phyloP scores from a whole-genome alignment of 306 rosid genomes.

The Ziziphus jujuba region DNA sequence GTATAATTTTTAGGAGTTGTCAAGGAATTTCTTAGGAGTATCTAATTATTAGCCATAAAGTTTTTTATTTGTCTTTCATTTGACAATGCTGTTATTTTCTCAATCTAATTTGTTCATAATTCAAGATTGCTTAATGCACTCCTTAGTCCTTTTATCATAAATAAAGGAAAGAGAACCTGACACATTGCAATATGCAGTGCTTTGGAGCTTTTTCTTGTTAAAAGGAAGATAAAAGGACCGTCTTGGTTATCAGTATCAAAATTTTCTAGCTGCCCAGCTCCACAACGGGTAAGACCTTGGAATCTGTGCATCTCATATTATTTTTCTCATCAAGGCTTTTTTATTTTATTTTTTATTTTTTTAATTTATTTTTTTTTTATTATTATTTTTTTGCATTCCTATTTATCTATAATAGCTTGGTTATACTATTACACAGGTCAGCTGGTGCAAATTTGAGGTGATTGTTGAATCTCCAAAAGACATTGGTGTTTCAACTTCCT shows the following conservation, averaged over 20 bases:
- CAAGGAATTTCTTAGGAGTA: not conserved
- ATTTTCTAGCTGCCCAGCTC: slow-evolving; percentile 48
- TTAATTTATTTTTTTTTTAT: too few relatives aligned
- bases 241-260: slow-evolving; percentile 76
- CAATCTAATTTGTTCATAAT: not conserved
- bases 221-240: slow-evolving; percentile 92
- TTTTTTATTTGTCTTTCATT: not conserved
- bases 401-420: slow-evolving; percentile 22
- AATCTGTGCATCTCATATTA: not conserved
- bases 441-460: slow-evolving; percentile 99
- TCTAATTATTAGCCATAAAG: not conserved
- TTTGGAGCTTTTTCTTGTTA: slow-evolving; percentile 79
- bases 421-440: slow-evolving; percentile 58
- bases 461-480: slow-evolving; percentile 70
- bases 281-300: slow-evolving; percentile 67
- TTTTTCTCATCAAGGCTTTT: not conserved
- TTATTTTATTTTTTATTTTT: too few relatives aligned
- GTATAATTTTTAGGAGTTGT: not conserved
- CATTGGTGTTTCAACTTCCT: slow-evolving; percentile 51
- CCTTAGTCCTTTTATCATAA: not conserved
- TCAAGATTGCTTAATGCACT: not conserved
- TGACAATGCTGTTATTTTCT: not conserved
- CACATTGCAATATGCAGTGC: slow-evolving; percentile 64
- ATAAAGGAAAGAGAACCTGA: slow-evolving; percentile 21
- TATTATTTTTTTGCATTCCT: not conserved